phyloP scores from a whole-genome alignment of 495 filamentous ascomycete species.

The Umbilicaria muhlenbergii region DNA sequence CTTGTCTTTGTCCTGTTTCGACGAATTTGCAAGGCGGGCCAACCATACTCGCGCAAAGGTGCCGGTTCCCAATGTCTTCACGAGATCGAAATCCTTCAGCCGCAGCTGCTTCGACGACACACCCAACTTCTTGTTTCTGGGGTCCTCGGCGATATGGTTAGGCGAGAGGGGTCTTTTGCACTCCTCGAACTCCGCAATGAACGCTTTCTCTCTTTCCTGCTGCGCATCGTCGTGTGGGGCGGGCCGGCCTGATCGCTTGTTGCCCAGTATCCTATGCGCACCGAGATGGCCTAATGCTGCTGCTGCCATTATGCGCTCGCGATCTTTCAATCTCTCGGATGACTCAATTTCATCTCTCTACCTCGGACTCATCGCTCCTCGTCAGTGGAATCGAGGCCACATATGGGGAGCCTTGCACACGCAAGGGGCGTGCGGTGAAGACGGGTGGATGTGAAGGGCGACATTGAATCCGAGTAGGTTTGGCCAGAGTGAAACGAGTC shows the following conservation, averaged over 20 bases:
- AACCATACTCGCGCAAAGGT: slow-evolving; percentile 96
- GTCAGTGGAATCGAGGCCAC: too few relatives aligned
- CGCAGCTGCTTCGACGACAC: slow-evolving; percentile 36
- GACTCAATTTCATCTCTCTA: too few relatives aligned
- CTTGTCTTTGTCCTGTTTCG: slow-evolving; percentile 41
- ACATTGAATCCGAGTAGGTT: too few relatives aligned
- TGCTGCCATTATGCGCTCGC: too few relatives aligned
- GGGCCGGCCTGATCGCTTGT: slow-evolving; percentile 14
- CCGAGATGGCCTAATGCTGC: slow-evolving; percentile 6
- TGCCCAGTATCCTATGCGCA: slow-evolving; percentile 10
- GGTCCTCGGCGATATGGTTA: slow-evolving; percentile 34
- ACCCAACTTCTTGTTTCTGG: slow-evolving; percentile 41
- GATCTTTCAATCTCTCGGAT: too few relatives aligned
- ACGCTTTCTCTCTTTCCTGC: slow-evolving; percentile 22
- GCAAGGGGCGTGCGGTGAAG: too few relatives aligned
- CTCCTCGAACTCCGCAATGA: slow-evolving; percentile 28
- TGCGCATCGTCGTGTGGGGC: slow-evolving; percentile 24
- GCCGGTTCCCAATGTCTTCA: slow-evolving; percentile 86
- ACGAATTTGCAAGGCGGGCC: slow-evolving; percentile 43
- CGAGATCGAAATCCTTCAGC: slow-evolving; percentile 62
- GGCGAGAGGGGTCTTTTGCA: slow-evolving; percentile 36
- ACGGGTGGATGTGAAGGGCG: too few relatives aligned
- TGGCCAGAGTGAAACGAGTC: too few relatives aligned
- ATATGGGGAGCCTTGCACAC: too few relatives aligned
- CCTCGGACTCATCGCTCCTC: too few relatives aligned